phyloP scores from a whole-genome alignment of 495 filamentous ascomycete species.

The Penicillium cinerascens region DNA sequence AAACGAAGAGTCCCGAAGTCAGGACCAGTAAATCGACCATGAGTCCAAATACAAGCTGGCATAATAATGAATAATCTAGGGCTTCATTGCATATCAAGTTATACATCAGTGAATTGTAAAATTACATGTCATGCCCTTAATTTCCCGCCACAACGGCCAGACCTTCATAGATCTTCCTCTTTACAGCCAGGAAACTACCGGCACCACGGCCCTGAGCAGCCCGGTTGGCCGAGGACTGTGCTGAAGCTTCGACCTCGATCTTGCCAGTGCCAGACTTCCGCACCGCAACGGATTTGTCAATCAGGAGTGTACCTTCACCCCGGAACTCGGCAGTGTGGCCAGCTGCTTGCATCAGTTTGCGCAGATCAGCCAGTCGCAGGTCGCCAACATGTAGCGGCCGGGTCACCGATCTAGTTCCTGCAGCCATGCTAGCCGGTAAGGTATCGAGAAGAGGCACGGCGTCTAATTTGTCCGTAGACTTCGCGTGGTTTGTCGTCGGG shows the following conservation, averaged over 20 bases:
- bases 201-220: conserved; percentile 32
- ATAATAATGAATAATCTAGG: not conserved
- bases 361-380: conserved; percentile 80
- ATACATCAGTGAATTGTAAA: conserved; percentile 11
- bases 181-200: conserved; percentile 71
- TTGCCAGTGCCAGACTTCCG: conserved; percentile 80
- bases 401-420: conserved; percentile 70
- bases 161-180: conserved; percentile 77
- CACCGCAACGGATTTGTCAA: conserved; percentile 84
- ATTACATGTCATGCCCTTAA: conserved; percentile 32
- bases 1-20: no score
- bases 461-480: conserved; percentile 29
- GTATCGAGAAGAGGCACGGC: conserved; percentile 68
- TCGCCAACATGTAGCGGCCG: conserved; percentile 95
- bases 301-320: conserved; percentile 85
- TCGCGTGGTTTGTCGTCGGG: conserved; percentile 20
- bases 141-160: conserved; percentile 74
- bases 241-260: conserved; percentile 83
- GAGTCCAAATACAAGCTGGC: not conserved
- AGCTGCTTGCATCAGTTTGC: conserved; percentile 73
- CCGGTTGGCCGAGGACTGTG: conserved; percentile 40
- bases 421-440: conserved; percentile 69
- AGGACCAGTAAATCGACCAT: no score
- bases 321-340: conserved; percentile 90
- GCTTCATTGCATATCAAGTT: conserved; percentile 5